phyloP scores from a whole-genome alignment of 78 protist genomes.

The Dictyostelium capitatum region DNA sequence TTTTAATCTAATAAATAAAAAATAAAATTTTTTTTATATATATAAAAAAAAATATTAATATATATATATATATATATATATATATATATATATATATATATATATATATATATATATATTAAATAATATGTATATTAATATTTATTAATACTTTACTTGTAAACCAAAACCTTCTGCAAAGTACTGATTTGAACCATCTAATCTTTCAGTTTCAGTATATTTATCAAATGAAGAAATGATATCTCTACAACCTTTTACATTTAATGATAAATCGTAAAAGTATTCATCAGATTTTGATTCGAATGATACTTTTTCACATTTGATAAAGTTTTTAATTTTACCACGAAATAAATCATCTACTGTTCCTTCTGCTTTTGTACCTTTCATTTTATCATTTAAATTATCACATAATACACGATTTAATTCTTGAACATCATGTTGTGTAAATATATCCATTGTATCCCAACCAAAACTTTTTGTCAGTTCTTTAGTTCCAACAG shows the following conservation, averaged over 20 bases:
- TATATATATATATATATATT: too few relatives aligned
- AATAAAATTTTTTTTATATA: too few relatives aligned
- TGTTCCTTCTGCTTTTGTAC: constrained; percentile 93
- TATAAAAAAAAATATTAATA: too few relatives aligned
- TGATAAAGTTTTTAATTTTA: constrained; percentile 88
- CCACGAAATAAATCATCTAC: constrained; percentile 94
- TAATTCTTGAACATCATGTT: constrained; percentile 99
- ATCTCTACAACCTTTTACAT: constrained; percentile 90
- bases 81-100: too few relatives aligned
- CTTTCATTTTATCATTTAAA: constrained; percentile 96
- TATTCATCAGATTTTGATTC: constrained; percentile 89
- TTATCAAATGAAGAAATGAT: constrained; percentile 88
- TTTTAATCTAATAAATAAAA: too few relatives aligned
- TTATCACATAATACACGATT: constrained; percentile 96
- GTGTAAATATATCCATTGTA: constrained; percentile 93
- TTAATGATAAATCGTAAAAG: constrained; percentile 92
- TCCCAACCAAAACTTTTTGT: constrained; percentile 98
- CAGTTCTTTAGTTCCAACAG: constrained; percentile 90
- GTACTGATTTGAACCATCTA: constrained; percentile 96
- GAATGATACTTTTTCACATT: constrained; percentile 93
- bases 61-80: too few relatives aligned
- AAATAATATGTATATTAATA: too few relatives aligned
- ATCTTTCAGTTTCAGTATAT: constrained; percentile 89
- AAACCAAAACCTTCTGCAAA: constrained; percentile 90
- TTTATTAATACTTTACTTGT: constrained; percentile 69